Conservation (phyloP, 2,329 filamentous ascomycete species). For the Colletotrichum kahawae region DNA sequence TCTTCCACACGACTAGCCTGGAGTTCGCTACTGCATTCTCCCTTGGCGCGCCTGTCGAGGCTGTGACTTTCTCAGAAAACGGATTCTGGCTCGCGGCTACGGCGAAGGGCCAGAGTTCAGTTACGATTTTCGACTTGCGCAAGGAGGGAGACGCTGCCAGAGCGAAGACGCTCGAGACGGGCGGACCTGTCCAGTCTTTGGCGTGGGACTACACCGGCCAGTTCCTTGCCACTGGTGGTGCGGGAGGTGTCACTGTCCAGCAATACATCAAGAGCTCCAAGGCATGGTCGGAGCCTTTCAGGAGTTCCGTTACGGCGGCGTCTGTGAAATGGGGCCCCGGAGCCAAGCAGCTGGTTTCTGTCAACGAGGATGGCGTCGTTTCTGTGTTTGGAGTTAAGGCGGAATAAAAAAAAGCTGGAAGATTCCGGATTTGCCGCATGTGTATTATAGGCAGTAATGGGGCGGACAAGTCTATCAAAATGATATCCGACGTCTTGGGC, state of each 20-base stretch:
- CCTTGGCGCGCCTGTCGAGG: conserved; percentile 72
- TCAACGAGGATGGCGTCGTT: conserved; percentile 77
- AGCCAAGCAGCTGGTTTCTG: conserved; percentile 75
- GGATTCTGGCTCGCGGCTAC: conserved; percentile 93
- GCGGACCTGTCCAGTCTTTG: conserved; percentile 76
- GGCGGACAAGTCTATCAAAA: conserved; percentile 13
- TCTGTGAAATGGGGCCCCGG: conserved; percentile 79
- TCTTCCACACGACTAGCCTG: conserved; percentile 86
- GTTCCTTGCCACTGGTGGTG: conserved; percentile 83
- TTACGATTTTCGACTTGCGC: conserved; percentile 90
- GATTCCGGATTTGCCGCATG: not conserved
- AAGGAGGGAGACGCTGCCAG: conserved; percentile 84
- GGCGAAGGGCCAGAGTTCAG: conserved; percentile 75
- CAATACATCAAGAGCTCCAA: conserved; percentile 89
- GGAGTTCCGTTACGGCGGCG: conserved; percentile 74
- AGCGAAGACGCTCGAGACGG: conserved; percentile 86
- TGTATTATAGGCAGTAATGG: conserved; percentile 13
- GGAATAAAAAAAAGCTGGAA: conserved; percentile 22
- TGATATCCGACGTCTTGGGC: conserved; percentile 17
- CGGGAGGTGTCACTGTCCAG: conserved; percentile 82
- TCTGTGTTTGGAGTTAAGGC: conserved; percentile 69
- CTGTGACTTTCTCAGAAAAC: conserved; percentile 91
- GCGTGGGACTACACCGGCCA: conserved; percentile 96
- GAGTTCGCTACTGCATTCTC: conserved; percentile 77
- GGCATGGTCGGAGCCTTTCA: conserved; percentile 85